Conservation (phyloP, 1,139 yeast species). For the Protomyces inundatus region DNA sequence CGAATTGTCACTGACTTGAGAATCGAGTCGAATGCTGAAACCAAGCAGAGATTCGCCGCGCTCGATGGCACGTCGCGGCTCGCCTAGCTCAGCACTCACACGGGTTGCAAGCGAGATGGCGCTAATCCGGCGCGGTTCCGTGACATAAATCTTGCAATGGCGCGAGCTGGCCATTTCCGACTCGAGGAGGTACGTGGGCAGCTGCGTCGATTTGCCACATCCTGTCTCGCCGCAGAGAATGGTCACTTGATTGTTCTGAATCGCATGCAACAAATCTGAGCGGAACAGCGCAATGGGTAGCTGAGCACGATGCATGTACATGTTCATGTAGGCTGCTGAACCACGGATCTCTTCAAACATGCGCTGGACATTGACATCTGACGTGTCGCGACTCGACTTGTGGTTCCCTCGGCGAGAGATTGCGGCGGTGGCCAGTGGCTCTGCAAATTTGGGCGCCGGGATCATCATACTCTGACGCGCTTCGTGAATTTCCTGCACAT, state of each 20-base stretch:
- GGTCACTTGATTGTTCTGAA: conserved; percentile 59
- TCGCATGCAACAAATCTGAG: conserved; percentile 8
- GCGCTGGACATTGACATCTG: background rate
- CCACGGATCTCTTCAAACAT: conserved; percentile 1
- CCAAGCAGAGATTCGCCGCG: conserved; percentile 68
- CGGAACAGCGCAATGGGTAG: conserved; percentile 15
- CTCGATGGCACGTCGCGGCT: conserved; percentile 43
- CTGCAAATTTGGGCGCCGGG: background rate
- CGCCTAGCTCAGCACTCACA: conserved; percentile 52
- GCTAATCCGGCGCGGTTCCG: conserved; percentile 72
- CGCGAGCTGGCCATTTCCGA: conserved; percentile 54
- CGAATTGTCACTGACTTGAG: conserved; percentile 56
- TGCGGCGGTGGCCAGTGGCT: background rate
- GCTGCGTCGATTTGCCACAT: conserved; percentile 93
- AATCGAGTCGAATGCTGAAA: conserved; percentile 72
- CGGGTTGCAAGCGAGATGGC: conserved; percentile 65
- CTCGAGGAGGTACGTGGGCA: conserved; percentile 50
- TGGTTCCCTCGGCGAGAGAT: background rate
- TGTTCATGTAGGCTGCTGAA: conserved; percentile 2
- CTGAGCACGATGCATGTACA: conserved; percentile 9
- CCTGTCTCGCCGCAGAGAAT: conserved; percentile 95
- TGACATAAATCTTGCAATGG: conserved; percentile 56
- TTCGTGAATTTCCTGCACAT: background rate
- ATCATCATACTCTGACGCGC: background rate
- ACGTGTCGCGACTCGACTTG: background rate